Evolutionary conservation across 306 rosid genomes (phyloP).

Genomic region (Corylus avellana): DNA sequence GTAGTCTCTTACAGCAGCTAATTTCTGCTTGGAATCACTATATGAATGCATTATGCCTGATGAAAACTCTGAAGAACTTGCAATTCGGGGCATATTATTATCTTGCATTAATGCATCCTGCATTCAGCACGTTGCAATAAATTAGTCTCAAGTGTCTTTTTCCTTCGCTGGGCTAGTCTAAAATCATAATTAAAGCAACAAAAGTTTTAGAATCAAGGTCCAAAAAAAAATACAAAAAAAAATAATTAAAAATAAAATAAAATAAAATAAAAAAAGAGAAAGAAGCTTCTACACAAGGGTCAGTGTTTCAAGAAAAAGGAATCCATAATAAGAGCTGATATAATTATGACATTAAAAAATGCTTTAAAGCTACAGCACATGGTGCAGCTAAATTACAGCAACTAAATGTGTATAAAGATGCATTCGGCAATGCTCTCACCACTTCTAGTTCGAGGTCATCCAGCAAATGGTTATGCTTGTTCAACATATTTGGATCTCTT

Average conservation of each 20-base stretch:
- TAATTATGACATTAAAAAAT: neutral
- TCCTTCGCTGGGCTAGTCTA: neutral
- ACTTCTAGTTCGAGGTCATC: conserved; percentile 65
- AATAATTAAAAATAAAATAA: too few relatives aligned
- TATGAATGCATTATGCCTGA: conserved; percentile 32
- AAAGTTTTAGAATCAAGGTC: neutral
- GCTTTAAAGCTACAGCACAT: conserved; percentile 22
- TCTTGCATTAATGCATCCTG: conserved; percentile 74
- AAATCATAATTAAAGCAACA: neutral
- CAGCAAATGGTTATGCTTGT: conserved; percentile 39
- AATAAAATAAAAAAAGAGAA: neutral
- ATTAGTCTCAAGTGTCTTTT: conserved; percentile 15
- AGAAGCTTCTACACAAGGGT: neutral
- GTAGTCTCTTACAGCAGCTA: conserved; percentile 33
- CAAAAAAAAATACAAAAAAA: neutral
- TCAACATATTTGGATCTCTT: conserved; percentile 37
- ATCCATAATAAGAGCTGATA: neutral
- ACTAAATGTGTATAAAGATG: conserved; percentile 16
- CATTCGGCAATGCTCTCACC: conserved; percentile 43
- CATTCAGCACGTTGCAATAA: conserved; percentile 31
- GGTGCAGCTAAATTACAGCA: conserved; percentile 7
- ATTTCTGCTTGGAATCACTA: conserved; percentile 39
- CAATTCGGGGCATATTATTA: conserved; percentile 36
- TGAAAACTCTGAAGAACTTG: conserved; percentile 44
- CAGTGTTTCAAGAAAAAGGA: neutral